Evolutionary conservation across 257 asterid genomes (phyloP).

Genomic region (Solanum ossicruentum): DNA sequence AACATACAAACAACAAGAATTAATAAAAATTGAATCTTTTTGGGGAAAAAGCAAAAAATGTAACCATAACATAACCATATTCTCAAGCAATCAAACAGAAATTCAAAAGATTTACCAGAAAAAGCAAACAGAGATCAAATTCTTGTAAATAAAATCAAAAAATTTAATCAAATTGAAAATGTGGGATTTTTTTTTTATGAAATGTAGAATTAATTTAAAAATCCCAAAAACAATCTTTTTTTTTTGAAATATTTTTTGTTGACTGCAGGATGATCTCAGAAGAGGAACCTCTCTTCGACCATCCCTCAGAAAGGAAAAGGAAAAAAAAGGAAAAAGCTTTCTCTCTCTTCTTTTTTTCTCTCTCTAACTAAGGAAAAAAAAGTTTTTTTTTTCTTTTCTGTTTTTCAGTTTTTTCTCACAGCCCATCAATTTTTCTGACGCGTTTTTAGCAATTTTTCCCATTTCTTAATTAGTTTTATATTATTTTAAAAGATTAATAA

Average conservation of each 20-base stretch:
- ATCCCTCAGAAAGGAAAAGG: slow-evolving; percentile 50
- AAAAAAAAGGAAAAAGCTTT: not conserved
- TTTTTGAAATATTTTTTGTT: slow-evolving; percentile 8
- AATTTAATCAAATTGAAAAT: not conserved
- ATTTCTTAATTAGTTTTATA: no score
- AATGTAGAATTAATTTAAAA: not conserved
- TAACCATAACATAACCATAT: slow-evolving; percentile 16
- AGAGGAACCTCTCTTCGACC: slow-evolving; percentile 75
- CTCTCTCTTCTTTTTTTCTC: slow-evolving; percentile 39
- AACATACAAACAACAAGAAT: not conserved
- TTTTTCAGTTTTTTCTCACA: not conserved
- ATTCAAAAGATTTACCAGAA: not conserved
- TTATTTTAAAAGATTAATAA: not conserved
- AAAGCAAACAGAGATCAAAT: not conserved
- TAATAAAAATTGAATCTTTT: not conserved
- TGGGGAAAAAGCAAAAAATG: slow-evolving; percentile 1
- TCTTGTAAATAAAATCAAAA: not conserved
- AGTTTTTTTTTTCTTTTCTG: not conserved
- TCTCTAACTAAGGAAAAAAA: slow-evolving; percentile 11
- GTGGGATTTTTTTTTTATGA: not conserved
- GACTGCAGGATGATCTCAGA: slow-evolving; percentile 86
- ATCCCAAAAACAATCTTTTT: not conserved
- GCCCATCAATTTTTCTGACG: not conserved
- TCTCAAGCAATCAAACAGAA: slow-evolving; percentile 14
- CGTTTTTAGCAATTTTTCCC: not conserved